These are phyloP conservation scores for Pseudogymnoascus sp. DNA, from an alignment of 2,329 filamentous ascomycete species.

Conservation along the genomic window DNA sequence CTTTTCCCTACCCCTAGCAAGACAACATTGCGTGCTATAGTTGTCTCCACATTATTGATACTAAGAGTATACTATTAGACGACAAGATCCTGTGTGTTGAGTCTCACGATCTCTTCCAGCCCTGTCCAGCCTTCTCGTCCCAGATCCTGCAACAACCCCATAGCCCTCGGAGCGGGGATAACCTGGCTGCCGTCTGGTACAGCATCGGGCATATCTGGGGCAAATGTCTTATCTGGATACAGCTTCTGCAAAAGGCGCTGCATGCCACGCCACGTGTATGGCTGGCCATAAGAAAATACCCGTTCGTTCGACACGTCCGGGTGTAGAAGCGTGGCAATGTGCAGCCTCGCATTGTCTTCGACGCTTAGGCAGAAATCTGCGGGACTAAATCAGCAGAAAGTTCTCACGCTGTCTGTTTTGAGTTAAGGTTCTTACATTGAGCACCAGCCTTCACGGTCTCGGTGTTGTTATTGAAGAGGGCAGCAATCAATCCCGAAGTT, in stretches of 20 bases:
- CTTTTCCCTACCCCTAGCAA: background rate
- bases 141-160: background rate
- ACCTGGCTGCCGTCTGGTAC: background rate
- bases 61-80: background rate
- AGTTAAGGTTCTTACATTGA: slow-evolving; percentile 9
- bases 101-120: slow-evolving; percentile 3
- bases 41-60: background rate
- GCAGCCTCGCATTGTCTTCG: background rate
- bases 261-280: slow-evolving; percentile 20
- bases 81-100: background rate
- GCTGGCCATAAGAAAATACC: background rate
- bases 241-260: slow-evolving; percentile 15
- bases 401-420: background rate
- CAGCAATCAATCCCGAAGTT: background rate
- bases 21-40: background rate
- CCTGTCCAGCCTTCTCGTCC: background rate
- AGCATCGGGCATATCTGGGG: slow-evolving; percentile 9
- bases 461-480: background rate
- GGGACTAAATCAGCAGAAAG: background rate
- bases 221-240: slow-evolving; percentile 15
- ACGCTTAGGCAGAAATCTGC: slow-evolving; percentile 15
- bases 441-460: slow-evolving; percentile 8
- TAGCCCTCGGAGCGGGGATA: background rate
- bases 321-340: background rate
- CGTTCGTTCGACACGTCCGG: background rate